phyloP scores from a whole-genome alignment of 1,284 basidiomycete genomes.

The Heliocybe sulcata region DNA sequence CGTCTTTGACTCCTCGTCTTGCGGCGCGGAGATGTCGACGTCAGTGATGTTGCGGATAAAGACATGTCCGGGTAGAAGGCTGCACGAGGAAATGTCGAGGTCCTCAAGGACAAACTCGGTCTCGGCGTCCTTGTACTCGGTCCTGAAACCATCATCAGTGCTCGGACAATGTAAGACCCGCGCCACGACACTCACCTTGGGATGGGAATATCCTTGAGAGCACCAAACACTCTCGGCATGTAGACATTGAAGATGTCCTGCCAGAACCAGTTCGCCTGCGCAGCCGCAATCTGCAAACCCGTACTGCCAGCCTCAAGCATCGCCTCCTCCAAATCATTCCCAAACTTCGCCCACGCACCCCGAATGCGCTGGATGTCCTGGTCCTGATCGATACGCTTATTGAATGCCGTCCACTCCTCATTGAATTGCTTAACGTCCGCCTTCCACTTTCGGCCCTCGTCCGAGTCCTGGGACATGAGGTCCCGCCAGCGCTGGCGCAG shows the following conservation, averaged over 20 bases:
- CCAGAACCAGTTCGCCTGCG: conserved; percentile 65
- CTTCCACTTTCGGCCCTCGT: conserved; percentile 42
- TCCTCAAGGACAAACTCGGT: conserved; percentile 69
- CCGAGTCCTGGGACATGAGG: conserved; percentile 35
- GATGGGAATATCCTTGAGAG: conserved; percentile 52
- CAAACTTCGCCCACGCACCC: conserved; percentile 39
- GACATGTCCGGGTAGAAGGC: conserved; percentile 58
- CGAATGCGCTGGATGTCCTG: conserved; percentile 36
- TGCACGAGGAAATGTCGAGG: conserved; percentile 55
- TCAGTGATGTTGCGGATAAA: conserved; percentile 70
- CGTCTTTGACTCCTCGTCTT: conserved; percentile 28
- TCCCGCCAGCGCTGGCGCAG: conserved; percentile 42
- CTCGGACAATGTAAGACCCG: conserved; percentile 4
- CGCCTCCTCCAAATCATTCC: conserved; percentile 37
- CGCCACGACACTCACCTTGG: conserved; percentile 39
- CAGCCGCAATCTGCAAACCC: conserved; percentile 41
- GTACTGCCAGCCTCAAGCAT: conserved; percentile 29
- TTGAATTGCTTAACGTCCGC: conserved; percentile 36
- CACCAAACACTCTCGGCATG: conserved; percentile 38
- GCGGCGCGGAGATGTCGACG: conserved; percentile 51
- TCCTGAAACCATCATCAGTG: conserved; percentile 28
- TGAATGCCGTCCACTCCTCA: conserved; percentile 33
- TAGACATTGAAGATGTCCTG: conserved; percentile 65
- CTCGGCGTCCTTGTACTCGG: conserved; percentile 57
- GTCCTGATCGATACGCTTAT: conserved; percentile 37